These are phyloP conservation scores for Trichoderma cornu-damae DNA, from an alignment of 2,329 filamentous ascomycete species.

Conservation along the genomic window DNA sequence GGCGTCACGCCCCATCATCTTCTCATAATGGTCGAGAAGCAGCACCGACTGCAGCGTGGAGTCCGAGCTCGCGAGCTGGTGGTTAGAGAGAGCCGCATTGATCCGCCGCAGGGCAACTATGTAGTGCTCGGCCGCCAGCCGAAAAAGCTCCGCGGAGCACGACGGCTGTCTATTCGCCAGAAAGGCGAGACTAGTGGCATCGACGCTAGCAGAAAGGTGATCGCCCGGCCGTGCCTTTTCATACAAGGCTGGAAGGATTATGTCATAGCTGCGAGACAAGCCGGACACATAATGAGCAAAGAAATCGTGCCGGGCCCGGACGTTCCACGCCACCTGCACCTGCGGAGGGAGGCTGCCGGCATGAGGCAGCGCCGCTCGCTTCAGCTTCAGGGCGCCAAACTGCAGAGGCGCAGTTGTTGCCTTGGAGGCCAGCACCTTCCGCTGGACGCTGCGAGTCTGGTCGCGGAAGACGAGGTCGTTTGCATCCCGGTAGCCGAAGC, in stretches of 20 bases:
- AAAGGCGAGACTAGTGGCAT: conserved; percentile 26
- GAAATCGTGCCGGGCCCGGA: conserved; percentile 24
- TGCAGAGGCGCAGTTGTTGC: background rate
- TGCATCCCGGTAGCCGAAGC: conserved; percentile 26
- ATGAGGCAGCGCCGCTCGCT: background rate
- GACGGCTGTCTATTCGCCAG: conserved; percentile 16
- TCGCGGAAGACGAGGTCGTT: conserved; percentile 25
- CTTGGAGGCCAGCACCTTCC: conserved; percentile 16
- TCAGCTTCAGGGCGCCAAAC: background rate
- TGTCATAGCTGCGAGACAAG: conserved; percentile 23
- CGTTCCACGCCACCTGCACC: conserved; percentile 20
- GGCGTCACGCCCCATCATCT: conserved; percentile 23
- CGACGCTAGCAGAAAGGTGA: conserved; percentile 24
- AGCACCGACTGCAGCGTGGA: conserved; percentile 25
- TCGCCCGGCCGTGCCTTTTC: conserved; percentile 1
- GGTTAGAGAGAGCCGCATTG: conserved; percentile 12
- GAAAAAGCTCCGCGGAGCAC: conserved; percentile 1
- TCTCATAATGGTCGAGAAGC: conserved; percentile 29
- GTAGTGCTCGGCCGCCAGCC: conserved; percentile 15
- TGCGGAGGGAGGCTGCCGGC: background rate
- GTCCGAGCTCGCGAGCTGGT: conserved; percentile 9
- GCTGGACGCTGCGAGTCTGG: conserved; percentile 22
- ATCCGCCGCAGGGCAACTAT: conserved; percentile 5
- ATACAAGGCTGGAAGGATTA: conserved; percentile 22
- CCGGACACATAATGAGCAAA: conserved; percentile 24